These are phyloP conservation scores for Lactarius sp. DNA, from an alignment of 768 basidiomycete genomes.

Conservation along the genomic window DNA sequence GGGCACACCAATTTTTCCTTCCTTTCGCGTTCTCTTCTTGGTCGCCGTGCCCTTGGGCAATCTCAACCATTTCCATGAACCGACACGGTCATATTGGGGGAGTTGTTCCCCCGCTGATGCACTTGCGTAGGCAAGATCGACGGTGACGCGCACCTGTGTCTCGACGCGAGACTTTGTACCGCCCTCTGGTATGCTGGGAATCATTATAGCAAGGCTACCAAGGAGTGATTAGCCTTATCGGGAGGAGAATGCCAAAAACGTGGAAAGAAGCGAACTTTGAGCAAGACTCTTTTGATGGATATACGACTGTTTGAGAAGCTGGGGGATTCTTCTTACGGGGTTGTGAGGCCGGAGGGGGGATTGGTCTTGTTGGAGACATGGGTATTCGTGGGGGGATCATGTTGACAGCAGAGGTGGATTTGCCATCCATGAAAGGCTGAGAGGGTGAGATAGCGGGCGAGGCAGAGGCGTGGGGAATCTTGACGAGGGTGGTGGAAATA, in stretches of 20 bases:
- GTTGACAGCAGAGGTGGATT: background rate
- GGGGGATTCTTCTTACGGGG: slow-evolving; percentile 53
- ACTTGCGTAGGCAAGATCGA: slow-evolving; percentile 70
- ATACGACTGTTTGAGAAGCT: slow-evolving; percentile 55
- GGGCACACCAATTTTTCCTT: slow-evolving; percentile 68
- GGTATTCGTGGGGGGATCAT: slow-evolving; percentile 31
- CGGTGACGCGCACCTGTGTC: slow-evolving; percentile 82
- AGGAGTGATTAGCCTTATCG: background rate
- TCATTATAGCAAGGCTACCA: slow-evolving; percentile 68
- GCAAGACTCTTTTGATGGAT: slow-evolving; percentile 69
- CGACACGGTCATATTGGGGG: slow-evolving; percentile 69
- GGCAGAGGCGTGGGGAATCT: background rate
- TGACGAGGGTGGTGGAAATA: background rate
- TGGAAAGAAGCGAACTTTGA: slow-evolving; percentile 51
- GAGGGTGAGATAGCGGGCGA: background rate
- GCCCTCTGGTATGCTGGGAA: slow-evolving; percentile 74
- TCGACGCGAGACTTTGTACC: slow-evolving; percentile 94
- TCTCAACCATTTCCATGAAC: slow-evolving; percentile 87
- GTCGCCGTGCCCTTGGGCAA: slow-evolving; percentile 79
- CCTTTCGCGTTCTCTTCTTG: slow-evolving; percentile 78
- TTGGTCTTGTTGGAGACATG: slow-evolving; percentile 51
- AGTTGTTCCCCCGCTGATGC: slow-evolving; percentile 50
- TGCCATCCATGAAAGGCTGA: background rate
- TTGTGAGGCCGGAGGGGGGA: slow-evolving; percentile 60
- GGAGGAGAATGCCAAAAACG: background rate